Conservation (phyloP, 495 filamentous ascomycete genomes). For the Clohesyomyces aquaticus region DNA sequence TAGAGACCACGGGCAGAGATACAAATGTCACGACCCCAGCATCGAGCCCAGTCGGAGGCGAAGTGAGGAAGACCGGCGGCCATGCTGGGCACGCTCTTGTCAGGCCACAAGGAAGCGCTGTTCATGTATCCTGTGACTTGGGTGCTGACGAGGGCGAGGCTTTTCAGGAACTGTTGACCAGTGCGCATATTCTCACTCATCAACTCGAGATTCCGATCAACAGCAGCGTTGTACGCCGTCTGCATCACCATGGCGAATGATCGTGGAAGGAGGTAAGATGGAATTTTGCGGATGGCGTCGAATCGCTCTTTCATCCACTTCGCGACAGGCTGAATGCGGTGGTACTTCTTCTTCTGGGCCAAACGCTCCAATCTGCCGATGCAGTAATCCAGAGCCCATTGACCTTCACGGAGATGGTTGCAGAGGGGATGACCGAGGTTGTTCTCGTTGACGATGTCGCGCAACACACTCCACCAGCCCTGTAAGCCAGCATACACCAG, state of each 20-base stretch:
- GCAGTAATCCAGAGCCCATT: conserved; percentile 94
- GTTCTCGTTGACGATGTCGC: conserved; percentile 83
- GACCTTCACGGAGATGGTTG: conserved; percentile 85
- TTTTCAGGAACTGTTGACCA: conserved; percentile 83
- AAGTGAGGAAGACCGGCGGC: conserved; percentile 97
- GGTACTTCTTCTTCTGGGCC: conserved; percentile 62
- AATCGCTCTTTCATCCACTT: conserved; percentile 84
- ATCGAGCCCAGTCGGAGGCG: conserved; percentile 88
- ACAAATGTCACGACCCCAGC: conserved; percentile 97
- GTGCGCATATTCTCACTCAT: conserved; percentile 75
- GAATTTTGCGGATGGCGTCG: conserved; percentile 77
- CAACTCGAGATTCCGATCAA: conserved; percentile 74
- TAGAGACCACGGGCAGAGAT: conserved; percentile 91
- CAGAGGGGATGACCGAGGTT: conserved; percentile 92
- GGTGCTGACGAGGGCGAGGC: conserved; percentile 82
- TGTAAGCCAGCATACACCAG: conserved; percentile 96
- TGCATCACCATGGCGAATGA: conserved; percentile 91
- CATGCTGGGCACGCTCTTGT: conserved; percentile 78
- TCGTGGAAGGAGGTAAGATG: conserved; percentile 85
- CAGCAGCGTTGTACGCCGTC: conserved; percentile 82
- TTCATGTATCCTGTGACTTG: conserved; percentile 88
- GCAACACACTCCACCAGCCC: conserved; percentile 96
- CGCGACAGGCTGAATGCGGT: conserved; percentile 64
- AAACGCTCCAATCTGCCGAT: conserved; percentile 75
- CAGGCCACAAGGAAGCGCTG: conserved; percentile 87